These are phyloP conservation scores for Euphorbia peplus DNA, from an alignment of 345 rosid genomes.

Conservation along the genomic window DNA sequence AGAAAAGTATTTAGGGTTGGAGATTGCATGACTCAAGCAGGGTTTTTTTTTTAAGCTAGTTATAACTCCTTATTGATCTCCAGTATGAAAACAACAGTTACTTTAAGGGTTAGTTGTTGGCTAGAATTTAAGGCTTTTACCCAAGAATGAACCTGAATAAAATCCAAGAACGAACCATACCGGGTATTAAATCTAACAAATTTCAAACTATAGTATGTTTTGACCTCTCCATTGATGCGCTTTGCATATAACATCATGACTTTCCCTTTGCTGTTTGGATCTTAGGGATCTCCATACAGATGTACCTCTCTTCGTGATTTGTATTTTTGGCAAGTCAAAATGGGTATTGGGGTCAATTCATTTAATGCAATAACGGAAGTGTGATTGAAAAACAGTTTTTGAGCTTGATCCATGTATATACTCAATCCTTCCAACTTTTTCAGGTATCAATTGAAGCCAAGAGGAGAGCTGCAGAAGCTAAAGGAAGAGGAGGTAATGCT, in stretches of 20 bases:
- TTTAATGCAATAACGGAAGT: not conserved
- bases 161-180: not conserved
- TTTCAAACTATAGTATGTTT: not conserved
- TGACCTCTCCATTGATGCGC: not conserved
- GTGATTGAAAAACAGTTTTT: not conserved
- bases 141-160: not conserved
- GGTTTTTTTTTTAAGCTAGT: too few species aligned
- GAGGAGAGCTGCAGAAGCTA: slow-evolving; percentile 81
- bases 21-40: too few species aligned
- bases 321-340: slow-evolving; percentile 2
- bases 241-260: not conserved
- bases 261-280: not conserved
- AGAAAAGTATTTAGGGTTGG: too few species aligned
- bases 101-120: too few species aligned
- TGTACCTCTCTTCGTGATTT: not conserved
- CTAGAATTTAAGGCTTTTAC: too few species aligned
- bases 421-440: slow-evolving; percentile 2
- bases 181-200: not conserved
- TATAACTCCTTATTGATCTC: too few species aligned
- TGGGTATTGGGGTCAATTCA: not conserved
- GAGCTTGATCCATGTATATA: not conserved
- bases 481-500: slow-evolving; percentile 86
- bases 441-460: slow-evolving; percentile 81
- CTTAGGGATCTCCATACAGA: not conserved
- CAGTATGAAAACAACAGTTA: too few species aligned